phyloP scores from a whole-genome alignment of 148 eudicot species.

The Rhododendron ferrugineum region DNA sequence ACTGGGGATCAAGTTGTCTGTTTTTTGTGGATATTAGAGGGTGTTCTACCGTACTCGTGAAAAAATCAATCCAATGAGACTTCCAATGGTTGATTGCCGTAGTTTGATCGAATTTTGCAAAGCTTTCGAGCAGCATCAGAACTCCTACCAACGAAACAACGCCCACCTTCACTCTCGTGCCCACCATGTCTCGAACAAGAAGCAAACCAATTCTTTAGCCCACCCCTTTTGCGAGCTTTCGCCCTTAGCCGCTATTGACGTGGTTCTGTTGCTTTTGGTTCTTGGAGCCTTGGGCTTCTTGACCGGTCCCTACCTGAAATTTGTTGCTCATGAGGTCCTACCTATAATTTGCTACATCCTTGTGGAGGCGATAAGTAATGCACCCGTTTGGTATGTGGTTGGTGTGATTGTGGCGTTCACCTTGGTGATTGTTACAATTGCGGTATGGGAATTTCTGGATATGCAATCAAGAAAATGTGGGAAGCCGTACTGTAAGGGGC shows the following conservation, averaged over 20 bases:
- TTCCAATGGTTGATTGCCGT: conserved; percentile 42
- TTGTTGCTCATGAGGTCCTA: conserved; percentile 12
- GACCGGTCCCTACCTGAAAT: conserved; percentile 22
- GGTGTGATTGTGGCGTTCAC: conserved; percentile 21
- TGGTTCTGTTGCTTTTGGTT: conserved; percentile 25
- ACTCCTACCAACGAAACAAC: background rate
- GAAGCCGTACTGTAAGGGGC: conserved; percentile 25
- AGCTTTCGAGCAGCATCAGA: conserved; percentile 33
- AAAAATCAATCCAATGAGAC: conserved; percentile 10
- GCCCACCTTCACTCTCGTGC: background rate
- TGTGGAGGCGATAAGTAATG: conserved; percentile 19
- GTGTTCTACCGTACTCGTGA: background rate
- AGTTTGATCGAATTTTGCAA: conserved; percentile 37
- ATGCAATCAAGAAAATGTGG: conserved; percentile 32
- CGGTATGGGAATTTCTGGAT: conserved; percentile 28
- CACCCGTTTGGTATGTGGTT: conserved; percentile 28
- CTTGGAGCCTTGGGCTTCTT: conserved; percentile 33
- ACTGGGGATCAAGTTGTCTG: background rate
- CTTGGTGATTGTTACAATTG: conserved; percentile 11
- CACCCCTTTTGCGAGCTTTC: conserved; percentile 28
- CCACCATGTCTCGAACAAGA: conserved; percentile 2
- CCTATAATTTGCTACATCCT: conserved; percentile 13
- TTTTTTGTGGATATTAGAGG: background rate
- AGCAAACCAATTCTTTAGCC: conserved; percentile 9
- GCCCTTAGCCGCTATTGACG: conserved; percentile 24